phyloP scores from a whole-genome alignment of 2,329 filamentous ascomycete genomes.

The Colletotrichum costaricense region DNA sequence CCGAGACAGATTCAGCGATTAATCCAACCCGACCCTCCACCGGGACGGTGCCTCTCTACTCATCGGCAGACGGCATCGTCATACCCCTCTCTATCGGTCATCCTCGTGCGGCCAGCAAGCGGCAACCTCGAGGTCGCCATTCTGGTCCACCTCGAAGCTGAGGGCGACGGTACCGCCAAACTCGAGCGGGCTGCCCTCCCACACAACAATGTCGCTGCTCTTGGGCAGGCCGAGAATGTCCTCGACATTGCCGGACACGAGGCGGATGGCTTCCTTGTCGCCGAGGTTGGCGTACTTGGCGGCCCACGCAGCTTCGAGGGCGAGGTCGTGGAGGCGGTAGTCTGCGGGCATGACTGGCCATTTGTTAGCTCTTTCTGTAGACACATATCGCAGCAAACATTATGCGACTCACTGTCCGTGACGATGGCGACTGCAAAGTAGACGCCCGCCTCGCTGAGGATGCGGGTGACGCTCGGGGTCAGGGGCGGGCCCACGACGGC shows the following conservation, averaged over 20 bases:
- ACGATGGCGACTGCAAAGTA: constrained; percentile 47
- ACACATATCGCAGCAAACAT: neutral
- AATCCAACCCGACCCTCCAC: neutral
- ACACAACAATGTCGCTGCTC: constrained; percentile 53
- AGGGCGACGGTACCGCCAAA: constrained; percentile 52
- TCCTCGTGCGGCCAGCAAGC: constrained; percentile 43
- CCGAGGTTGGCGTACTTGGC: constrained; percentile 52
- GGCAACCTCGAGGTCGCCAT: constrained; percentile 41
- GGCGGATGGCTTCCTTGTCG: constrained; percentile 46
- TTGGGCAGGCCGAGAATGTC: constrained; percentile 50
- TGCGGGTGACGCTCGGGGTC: constrained; percentile 49
- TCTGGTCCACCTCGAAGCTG: constrained; percentile 44
- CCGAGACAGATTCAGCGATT: neutral
- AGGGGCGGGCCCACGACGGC: constrained; percentile 55
- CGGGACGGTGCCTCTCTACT: neutral
- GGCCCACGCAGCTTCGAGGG: constrained; percentile 52
- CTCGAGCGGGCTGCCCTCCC: constrained; percentile 54
- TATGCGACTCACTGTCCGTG: constrained; percentile 37
- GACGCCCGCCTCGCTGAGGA: constrained; percentile 53
- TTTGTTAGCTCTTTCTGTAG: neutral
- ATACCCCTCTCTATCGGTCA: neutral
- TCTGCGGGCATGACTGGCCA: constrained; percentile 43
- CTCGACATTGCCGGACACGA: constrained; percentile 54
- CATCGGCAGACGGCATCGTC: neutral
- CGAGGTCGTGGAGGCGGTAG: constrained; percentile 51